Evolutionary conservation across 164 flowering plant genomes (phyloP).

Genomic region (Magnolia kwangsiensis): DNA sequence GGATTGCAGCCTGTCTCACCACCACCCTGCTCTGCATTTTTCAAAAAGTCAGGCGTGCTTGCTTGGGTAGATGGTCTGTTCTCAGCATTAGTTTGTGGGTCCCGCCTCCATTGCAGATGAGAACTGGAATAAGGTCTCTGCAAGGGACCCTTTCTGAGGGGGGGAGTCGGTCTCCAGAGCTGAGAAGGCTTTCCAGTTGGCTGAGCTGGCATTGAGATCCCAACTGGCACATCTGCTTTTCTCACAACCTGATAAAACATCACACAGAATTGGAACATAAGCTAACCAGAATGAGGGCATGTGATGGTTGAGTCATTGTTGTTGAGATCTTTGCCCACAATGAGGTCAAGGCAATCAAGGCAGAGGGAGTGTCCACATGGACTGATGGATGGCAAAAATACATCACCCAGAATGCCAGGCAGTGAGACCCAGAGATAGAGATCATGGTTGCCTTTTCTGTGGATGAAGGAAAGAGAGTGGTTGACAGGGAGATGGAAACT

Average conservation of each 20-base stretch:
- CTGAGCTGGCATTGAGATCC: conserved; percentile 5
- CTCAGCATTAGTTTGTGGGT: conserved; percentile 4
- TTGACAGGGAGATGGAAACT: too few relatives aligned
- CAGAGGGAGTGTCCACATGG: neutral
- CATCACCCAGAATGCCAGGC: neutral
- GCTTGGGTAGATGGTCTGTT: neutral
- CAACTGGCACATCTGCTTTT: conserved; percentile 15
- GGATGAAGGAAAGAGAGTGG: too few relatives aligned
- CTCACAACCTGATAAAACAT: conserved; percentile 19
- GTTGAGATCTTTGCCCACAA: neutral
- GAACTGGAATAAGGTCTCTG: conserved; percentile 19
- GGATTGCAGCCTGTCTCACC: neutral
- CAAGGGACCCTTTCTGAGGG: conserved; percentile 6
- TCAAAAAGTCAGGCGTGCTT: neutral
- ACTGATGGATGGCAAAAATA: neutral
- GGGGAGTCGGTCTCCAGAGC: neutral
- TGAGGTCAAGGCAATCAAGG: neutral
- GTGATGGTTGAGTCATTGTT: neutral
- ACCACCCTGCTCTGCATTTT: conserved; percentile 1
- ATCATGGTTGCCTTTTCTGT: too few relatives aligned
- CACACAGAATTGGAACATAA: neutral
- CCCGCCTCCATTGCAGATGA: conserved; percentile 35
- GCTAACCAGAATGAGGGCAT: neutral
- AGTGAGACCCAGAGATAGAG: neutral
- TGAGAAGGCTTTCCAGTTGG: conserved; percentile 10